Evolutionary conservation across 176 grass and related monocot species (phyloP).

Genomic region (Triticum timopheevii): DNA sequence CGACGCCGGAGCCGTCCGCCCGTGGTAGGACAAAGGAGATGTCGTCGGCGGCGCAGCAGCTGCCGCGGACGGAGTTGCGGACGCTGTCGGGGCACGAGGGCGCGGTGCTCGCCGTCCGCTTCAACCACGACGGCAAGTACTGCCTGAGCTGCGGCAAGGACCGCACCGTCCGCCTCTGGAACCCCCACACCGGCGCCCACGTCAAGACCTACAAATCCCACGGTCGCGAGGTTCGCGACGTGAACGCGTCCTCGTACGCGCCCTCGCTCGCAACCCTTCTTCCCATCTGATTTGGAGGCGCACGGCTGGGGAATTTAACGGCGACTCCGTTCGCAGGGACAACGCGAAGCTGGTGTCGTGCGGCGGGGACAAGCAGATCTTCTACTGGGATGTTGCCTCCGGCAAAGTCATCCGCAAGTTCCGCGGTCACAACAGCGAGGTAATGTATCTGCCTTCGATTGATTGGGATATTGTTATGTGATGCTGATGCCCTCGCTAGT

Average conservation of each 20-base stretch:
- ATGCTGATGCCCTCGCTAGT: not conserved
- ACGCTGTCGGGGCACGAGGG: slow-evolving; percentile 81
- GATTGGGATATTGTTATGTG: not conserved
- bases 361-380: slow-evolving; percentile 82
- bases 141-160: slow-evolving; percentile 98
- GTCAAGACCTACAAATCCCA: slow-evolving; percentile 96
- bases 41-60: slow-evolving; percentile 43
- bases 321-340: slow-evolving; percentile 45
- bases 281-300: slow-evolving; percentile 5
- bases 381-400: slow-evolving; percentile 91
- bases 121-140: slow-evolving; percentile 92
- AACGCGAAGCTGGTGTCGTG: slow-evolving; percentile 89
- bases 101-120: slow-evolving; percentile 82
- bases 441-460: slow-evolving; percentile 16
- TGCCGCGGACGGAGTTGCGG: slow-evolving; percentile 45
- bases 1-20: not conserved
- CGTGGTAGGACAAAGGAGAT: not conserved
- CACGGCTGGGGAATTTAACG: not conserved
- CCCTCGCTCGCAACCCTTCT: not conserved
- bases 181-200: slow-evolving; percentile 78
- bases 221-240: slow-evolving; percentile 91
- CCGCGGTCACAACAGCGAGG: slow-evolving; percentile 94
- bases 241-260: slow-evolving; percentile 71
- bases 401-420: slow-evolving; percentile 90
- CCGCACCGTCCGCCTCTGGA: slow-evolving; percentile 91